These are phyloP conservation scores for Beauveria asiatica DNA, from an alignment of 2,329 filamentous ascomycete species.

Conservation along the genomic window DNA sequence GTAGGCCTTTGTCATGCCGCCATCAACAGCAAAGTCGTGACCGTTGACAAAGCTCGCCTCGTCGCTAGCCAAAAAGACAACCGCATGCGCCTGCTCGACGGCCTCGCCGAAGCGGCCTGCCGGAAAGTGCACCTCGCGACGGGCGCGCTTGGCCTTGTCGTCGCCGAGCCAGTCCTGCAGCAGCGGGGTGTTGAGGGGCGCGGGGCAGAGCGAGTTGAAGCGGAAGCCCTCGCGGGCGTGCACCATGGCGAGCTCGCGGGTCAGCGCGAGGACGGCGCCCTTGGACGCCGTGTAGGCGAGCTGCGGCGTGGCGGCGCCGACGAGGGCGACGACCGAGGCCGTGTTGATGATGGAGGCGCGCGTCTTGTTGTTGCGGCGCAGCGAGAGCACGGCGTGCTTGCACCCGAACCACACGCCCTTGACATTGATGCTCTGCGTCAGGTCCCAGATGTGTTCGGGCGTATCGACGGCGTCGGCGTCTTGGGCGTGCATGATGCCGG, in stretches of 20 bases:
- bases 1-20: conserved; percentile 91
- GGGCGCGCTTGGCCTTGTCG: conserved; percentile 68
- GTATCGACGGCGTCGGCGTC: conserved; percentile 76
- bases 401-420: conserved; percentile 97
- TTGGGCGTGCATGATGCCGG: conserved; percentile 87
- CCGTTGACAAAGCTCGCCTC: conserved; percentile 87
- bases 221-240: conserved; percentile 82
- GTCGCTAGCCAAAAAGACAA: conserved; percentile 78
- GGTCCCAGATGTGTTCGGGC: conserved; percentile 84
- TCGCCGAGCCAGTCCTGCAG: conserved; percentile 91
- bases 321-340: conserved; percentile 77
- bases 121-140: conserved; percentile 86
- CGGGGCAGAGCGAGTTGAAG: conserved; percentile 86
- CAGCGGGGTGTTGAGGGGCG: conserved; percentile 83
- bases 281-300: conserved; percentile 91
- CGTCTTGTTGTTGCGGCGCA: conserved; percentile 72
- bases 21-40: conserved; percentile 89
- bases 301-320: conserved; percentile 81
- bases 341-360: conserved; percentile 85
- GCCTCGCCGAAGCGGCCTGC: conserved; percentile 83
- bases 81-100: conserved; percentile 86
- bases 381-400: conserved; percentile 80
- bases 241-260: conserved; percentile 82
- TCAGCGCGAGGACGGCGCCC: conserved; percentile 84
- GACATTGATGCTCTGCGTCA: conserved; percentile 90